Conservation (phyloP, 345 rosid genomes). For the Limnanthes douglasii region DNA sequence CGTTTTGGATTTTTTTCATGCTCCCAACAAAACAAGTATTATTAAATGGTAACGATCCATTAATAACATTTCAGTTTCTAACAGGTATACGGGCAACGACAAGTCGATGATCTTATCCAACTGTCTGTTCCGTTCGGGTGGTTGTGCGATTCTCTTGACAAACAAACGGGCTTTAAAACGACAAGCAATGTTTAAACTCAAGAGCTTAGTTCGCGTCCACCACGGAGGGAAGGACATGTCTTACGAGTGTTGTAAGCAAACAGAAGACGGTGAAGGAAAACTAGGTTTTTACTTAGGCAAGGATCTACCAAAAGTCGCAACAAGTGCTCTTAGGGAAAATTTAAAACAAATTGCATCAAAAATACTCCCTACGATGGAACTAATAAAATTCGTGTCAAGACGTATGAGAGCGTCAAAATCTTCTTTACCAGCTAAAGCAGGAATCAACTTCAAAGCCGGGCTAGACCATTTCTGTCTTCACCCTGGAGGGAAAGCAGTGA, state of each 20-base stretch:
- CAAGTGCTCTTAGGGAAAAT: conserved; percentile 18
- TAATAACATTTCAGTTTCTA: no score
- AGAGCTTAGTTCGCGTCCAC: conserved; percentile 21
- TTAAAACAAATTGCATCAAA: conserved; percentile 24
- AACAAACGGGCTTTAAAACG: conserved; percentile 18
- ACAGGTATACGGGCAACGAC: conserved; percentile 63
- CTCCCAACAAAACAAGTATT: no score
- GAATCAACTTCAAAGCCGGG: conserved; percentile 31
- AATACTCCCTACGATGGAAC: conserved; percentile 21
- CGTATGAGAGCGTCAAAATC: neutral
- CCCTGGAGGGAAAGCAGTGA: conserved; percentile 52
- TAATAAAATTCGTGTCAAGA: conserved; percentile 4
- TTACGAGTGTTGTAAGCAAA: conserved; percentile 26
- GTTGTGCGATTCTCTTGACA: conserved; percentile 37
- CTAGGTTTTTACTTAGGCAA: conserved; percentile 25
- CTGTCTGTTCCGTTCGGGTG: conserved; percentile 38
- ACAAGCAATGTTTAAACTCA: conserved; percentile 21
- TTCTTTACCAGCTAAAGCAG: neutral
- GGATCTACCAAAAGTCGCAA: conserved; percentile 22
- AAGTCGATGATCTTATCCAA: conserved; percentile 48
- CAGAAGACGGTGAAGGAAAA: conserved; percentile 27
- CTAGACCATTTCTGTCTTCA: conserved; percentile 50
- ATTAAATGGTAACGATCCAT: no score
- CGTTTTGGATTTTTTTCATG: no score
- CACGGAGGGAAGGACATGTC: conserved; percentile 27